phyloP scores from a whole-genome alignment of 495 filamentous ascomycete genomes.

The Apiosordaria backusii region DNA sequence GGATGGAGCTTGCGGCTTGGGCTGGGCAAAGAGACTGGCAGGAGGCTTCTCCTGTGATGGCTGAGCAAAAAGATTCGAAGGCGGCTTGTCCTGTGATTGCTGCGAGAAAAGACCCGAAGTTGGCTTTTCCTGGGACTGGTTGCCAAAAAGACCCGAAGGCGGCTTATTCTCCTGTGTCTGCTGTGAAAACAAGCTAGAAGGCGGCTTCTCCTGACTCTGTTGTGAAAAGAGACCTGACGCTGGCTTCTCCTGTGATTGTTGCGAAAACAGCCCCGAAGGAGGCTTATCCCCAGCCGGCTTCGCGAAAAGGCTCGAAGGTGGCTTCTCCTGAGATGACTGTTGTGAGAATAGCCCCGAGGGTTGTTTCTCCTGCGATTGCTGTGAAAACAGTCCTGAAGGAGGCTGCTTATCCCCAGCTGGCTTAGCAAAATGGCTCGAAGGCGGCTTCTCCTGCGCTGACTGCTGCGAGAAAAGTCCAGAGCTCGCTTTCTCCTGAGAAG shows the following conservation, averaged over 20 bases:
- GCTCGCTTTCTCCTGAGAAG: background rate
- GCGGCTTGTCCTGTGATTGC: background rate
- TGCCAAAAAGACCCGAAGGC: background rate
- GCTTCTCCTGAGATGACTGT: background rate
- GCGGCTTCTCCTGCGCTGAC: background rate
- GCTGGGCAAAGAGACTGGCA: slow-evolving; percentile 1
- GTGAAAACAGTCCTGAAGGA: background rate
- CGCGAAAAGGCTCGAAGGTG: background rate
- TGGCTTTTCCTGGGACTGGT: background rate
- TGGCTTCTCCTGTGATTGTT: background rate
- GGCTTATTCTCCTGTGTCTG: background rate
- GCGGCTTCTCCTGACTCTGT: background rate
- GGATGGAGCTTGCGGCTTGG: background rate
- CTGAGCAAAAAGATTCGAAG: background rate
- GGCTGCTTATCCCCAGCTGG: no score
- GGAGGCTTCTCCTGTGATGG: background rate
- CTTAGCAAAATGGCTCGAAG: no score
- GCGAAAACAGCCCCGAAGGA: background rate
- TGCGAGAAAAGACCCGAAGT: background rate
- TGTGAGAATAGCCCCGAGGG: no score
- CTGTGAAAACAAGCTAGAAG: background rate
- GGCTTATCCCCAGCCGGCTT: background rate
- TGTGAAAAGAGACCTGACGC: background rate
- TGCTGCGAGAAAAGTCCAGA: background rate
- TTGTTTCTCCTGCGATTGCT: background rate